Percentiles rank a stretch among this genome's conserved stretches.
These are phyloP conservation scores for Leccinum proximum DNA, from an alignment of 1,284 basidiomycete genomes.

Conservation along the genomic window DNA sequence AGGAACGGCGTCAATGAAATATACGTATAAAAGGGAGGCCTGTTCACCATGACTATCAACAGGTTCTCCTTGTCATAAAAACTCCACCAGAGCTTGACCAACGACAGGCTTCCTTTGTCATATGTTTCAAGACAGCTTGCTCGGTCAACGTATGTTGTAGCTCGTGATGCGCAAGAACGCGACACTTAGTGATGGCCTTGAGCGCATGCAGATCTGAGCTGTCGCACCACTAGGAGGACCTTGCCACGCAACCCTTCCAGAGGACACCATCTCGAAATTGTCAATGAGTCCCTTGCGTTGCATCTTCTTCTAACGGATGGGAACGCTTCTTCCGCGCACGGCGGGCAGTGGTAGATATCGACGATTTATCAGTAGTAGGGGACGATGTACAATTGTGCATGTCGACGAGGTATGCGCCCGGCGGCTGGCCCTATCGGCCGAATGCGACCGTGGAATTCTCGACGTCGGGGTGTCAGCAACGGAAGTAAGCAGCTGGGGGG, in stretches of 20 bases:
- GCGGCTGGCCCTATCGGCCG: slow-evolving; percentile 59
- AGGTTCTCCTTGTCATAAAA: too few species aligned
- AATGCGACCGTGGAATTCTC: slow-evolving; percentile 51
- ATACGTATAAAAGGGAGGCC: too few species aligned
- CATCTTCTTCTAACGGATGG: slow-evolving; percentile 53
- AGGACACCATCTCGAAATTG: slow-evolving; percentile 96
- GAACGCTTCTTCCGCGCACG: slow-evolving; percentile 54
- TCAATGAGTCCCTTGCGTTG: slow-evolving; percentile 75
- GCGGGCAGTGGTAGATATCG: slow-evolving; percentile 50
- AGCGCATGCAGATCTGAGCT: slow-evolving; percentile 80
- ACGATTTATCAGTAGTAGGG: slow-evolving; percentile 51
- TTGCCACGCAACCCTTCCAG: slow-evolving; percentile 96
- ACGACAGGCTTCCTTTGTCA: slow-evolving; percentile 85
- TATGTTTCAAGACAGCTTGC: slow-evolving; percentile 88
- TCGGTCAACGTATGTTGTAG: slow-evolving; percentile 94
- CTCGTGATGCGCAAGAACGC: slow-evolving; percentile 95
- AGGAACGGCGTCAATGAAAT: too few species aligned
- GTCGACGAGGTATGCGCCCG: slow-evolving; percentile 48
- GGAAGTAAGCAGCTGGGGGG: too few species aligned
- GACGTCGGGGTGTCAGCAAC: too few species aligned
- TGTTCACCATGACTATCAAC: too few species aligned
- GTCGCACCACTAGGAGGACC: slow-evolving; percentile 76
- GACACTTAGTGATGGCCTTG: slow-evolving; percentile 96
- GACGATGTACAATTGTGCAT: slow-evolving; percentile 43
- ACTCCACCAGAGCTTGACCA: slow-evolving; percentile 80